Percentiles rank a stretch among this genome's conserved stretches.
Conservation (phyloP, 805 yeast species). For the Blastobotrys parvus region DNA sequence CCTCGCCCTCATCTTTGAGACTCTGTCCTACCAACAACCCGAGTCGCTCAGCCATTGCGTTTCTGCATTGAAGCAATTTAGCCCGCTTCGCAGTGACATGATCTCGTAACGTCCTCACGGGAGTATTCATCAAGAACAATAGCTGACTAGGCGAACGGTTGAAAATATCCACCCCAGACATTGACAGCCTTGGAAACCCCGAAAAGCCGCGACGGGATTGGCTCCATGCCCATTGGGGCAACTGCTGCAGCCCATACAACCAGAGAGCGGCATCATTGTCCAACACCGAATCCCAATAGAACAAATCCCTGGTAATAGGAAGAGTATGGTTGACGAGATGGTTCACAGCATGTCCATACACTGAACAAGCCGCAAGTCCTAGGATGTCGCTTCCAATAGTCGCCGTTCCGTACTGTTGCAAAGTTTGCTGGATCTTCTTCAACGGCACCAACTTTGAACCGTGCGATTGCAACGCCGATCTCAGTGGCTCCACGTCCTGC, state of each 20-base stretch:
- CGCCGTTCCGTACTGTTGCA: no score
- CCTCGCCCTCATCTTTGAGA: background rate
- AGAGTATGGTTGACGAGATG: constrained; percentile 34
- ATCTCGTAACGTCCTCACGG: background rate
- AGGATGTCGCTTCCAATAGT: constrained; percentile 23
- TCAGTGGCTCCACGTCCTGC: no score
- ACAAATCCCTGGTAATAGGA: constrained; percentile 36
- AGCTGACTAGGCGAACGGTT: background rate
- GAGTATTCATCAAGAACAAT: background rate
- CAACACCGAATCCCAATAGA: constrained; percentile 38
- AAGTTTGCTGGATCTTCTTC: no score
- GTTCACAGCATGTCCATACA: constrained; percentile 31
- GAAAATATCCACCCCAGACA: background rate
- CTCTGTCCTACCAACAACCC: constrained; percentile 12
- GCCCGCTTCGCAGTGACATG: background rate
- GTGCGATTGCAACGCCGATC: no score
- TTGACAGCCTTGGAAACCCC: background rate
- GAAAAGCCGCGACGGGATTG: no score
- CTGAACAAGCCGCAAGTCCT: constrained; percentile 27
- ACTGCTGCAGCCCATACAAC: constrained; percentile 34
- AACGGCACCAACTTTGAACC: no score
- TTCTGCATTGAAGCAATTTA: background rate
- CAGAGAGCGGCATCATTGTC: constrained; percentile 21
- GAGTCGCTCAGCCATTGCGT: constrained; percentile 5
- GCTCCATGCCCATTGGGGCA: constrained; percentile 15